Conservation (phyloP, 2,329 filamentous ascomycete genomes). For the Ceratocystiopsis brevicomis region DNA sequence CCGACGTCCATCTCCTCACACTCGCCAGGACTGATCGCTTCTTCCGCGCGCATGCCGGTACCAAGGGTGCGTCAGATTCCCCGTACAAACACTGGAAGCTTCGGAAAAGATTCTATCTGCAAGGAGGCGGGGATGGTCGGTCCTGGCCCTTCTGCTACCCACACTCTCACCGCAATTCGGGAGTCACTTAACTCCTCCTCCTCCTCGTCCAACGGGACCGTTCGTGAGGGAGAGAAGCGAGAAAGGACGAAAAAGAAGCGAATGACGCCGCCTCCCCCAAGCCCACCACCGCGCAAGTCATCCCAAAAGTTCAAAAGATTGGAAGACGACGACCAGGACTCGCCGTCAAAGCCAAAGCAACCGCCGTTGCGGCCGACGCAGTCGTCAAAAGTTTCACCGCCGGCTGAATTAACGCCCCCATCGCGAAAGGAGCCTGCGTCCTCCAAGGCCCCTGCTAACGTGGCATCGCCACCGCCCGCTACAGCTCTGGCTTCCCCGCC, state of each 20-base stretch:
- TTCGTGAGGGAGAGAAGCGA: slow-evolving; percentile 32
- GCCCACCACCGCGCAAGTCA: slow-evolving; percentile 41
- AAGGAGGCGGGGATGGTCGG: slow-evolving; percentile 25
- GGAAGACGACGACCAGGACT: slow-evolving; percentile 20
- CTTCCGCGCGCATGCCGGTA: slow-evolving; percentile 23
- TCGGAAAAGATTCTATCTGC: slow-evolving; percentile 27
- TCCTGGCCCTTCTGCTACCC: slow-evolving; percentile 29
- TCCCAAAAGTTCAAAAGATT: slow-evolving; percentile 33
- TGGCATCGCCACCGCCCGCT: slow-evolving; percentile 6
- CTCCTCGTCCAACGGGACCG: slow-evolving; percentile 40
- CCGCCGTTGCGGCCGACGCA: too few relatives aligned
- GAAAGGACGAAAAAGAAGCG: slow-evolving; percentile 24
- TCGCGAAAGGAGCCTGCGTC: slow-evolving; percentile 7
- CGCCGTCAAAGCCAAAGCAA: slow-evolving; percentile 18
- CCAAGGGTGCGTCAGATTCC: slow-evolving; percentile 30
- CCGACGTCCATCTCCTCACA: slow-evolving; percentile 62
- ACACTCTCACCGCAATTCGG: slow-evolving; percentile 44
- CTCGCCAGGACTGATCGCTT: slow-evolving; percentile 40
- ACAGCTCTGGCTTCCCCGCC: slow-evolving; percentile 6
- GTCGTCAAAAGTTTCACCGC: not conserved
- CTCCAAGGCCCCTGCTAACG: too few relatives aligned
- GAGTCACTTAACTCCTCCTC: slow-evolving; percentile 57
- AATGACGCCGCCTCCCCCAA: slow-evolving; percentile 33
- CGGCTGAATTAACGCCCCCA: slow-evolving; percentile 7
- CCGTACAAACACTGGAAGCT: slow-evolving; percentile 25